Evolutionary conservation across 441 rosid species (phyloP).

Genomic region (Daphne laureola): DNA sequence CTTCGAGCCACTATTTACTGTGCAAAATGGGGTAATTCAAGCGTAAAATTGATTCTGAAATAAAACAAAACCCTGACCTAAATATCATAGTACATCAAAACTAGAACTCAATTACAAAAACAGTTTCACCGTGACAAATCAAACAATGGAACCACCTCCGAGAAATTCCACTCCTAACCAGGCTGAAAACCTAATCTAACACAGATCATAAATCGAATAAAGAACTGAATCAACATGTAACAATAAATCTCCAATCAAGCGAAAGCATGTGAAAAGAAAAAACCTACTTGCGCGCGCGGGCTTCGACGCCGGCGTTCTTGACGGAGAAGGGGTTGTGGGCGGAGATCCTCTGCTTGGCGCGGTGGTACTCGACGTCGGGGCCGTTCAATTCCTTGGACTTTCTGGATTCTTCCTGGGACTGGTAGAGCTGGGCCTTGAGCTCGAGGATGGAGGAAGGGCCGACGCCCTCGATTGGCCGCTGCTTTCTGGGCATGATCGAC

Average conservation of each 20-base stretch:
- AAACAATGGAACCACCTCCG: too few relatives aligned
- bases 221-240: too few relatives aligned
- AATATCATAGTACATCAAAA: too few relatives aligned
- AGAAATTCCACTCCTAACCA: too few relatives aligned
- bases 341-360: constrained; percentile 58
- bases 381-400: constrained; percentile 48
- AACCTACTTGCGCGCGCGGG: constrained; percentile 61
- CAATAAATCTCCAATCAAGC: constrained; percentile 5
- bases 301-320: constrained; percentile 75
- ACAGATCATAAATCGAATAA: too few relatives aligned
- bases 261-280: neutral
- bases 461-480: constrained; percentile 78
- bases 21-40: too few relatives aligned
- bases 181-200: too few relatives aligned
- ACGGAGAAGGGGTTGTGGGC: constrained; percentile 43
- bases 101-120: too few relatives aligned
- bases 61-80: too few relatives aligned
- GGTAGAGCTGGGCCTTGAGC: constrained; percentile 87
- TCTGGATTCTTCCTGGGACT: constrained; percentile 75
- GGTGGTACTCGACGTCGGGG: constrained; percentile 58
- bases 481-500: constrained; percentile 78
- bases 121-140: too few relatives aligned
- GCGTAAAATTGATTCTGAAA: too few relatives aligned
- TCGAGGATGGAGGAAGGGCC: constrained; percentile 82
- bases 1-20: too few relatives aligned